phyloP scores from a whole-genome alignment of 306 rosid species.

The Cucurbita ficifolia region DNA sequence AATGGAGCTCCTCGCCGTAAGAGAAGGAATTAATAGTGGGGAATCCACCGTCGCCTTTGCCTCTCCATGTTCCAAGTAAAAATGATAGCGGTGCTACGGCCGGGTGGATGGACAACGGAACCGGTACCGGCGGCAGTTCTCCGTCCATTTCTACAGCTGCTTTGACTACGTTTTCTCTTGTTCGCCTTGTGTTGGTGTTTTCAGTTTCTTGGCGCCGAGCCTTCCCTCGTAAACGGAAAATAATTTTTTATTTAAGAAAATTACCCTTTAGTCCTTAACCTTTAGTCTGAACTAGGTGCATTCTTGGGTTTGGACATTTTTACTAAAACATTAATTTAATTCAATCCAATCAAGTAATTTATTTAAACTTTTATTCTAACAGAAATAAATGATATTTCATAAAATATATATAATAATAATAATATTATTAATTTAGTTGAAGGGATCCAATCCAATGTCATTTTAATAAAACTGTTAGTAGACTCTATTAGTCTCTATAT shows the following conservation, averaged over 20 bases:
- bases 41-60: conserved; percentile 70
- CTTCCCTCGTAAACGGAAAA: neutral
- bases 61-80: conserved; percentile 71
- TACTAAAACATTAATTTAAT: too few relatives aligned
- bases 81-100: conserved; percentile 46
- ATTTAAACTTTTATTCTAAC: too few relatives aligned
- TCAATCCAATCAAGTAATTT: too few relatives aligned
- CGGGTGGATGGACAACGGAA: conserved; percentile 26
- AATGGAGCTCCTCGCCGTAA: conserved; percentile 56
- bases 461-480: conserved; percentile 25
- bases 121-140: neutral
- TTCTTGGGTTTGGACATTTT: too few relatives aligned
- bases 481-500: neutral
- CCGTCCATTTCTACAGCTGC: neutral
- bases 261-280: too few relatives aligned
- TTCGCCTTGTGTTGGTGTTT: neutral
- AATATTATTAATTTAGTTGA: too few relatives aligned
- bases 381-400: too few relatives aligned
- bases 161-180: neutral
- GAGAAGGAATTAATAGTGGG: conserved; percentile 77
- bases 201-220: neutral
- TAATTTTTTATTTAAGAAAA: too few relatives aligned
- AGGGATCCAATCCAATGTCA: too few relatives aligned
- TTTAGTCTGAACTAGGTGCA: too few relatives aligned
- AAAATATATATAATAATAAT: too few relatives aligned